Evolutionary conservation across 306 rosid genomes (phyloP).

Genomic region (Crataegus laevigata): DNA sequence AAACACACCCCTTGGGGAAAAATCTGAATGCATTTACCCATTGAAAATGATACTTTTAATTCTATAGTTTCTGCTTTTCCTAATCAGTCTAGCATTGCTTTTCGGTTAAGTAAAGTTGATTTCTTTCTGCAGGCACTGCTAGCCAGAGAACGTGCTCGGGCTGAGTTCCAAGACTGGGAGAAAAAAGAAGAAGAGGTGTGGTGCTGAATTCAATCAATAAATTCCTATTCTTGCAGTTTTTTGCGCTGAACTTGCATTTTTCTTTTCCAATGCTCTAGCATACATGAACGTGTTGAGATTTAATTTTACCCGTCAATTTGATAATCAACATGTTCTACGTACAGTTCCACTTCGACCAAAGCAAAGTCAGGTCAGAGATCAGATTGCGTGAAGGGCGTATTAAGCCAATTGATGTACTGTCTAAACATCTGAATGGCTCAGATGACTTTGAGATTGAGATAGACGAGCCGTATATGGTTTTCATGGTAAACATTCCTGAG

Average conservation of each 20-base stretch:
- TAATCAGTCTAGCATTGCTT: conserved; percentile 8
- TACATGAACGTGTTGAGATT: background rate
- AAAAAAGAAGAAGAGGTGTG: conserved; percentile 95
- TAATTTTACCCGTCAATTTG: conserved; percentile 10
- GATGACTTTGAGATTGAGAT: conserved; percentile 84
- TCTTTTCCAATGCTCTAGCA: background rate
- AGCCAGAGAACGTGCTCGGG: conserved; percentile 95
- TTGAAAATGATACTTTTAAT: background rate
- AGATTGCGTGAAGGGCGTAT: conserved; percentile 96
- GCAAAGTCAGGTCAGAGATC: conserved; percentile 95
- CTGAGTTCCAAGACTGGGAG: conserved; percentile 99
- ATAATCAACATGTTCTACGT: conserved; percentile 14
- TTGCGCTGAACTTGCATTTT: background rate
- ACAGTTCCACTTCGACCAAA: conserved; percentile 98
- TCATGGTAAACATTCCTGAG: conserved; percentile 51
- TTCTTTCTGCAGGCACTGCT: conserved; percentile 64
- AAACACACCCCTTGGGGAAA: too few relatives aligned
- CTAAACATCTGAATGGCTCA: conserved; percentile 80
- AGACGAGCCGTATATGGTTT: conserved; percentile 88
- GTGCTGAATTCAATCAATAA: background rate
- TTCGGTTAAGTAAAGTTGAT: conserved; percentile 11
- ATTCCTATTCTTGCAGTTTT: background rate
- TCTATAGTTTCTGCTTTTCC: background rate
- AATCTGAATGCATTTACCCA: background rate
- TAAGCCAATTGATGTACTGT: conserved; percentile 80